A percentile compares a stretch with the other conserved stretches of the same genome.
phyloP scores from a whole-genome alignment of 371 early-diverging fungal genomes.

The Mucor saturninus region DNA sequence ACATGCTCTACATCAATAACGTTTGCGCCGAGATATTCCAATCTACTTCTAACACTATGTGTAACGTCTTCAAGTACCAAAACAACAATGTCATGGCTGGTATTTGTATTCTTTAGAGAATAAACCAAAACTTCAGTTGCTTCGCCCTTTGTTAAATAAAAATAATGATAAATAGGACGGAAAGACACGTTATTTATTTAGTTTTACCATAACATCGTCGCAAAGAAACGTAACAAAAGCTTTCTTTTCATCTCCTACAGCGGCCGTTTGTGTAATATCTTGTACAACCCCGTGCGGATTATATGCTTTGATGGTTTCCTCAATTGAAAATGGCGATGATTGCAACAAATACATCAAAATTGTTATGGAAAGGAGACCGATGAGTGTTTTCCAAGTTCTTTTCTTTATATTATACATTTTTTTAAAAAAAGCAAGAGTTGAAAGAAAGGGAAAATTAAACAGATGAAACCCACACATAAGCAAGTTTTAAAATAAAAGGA shows the following conservation, averaged over 20 bases:
- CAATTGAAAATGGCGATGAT: neutral
- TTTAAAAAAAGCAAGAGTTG: neutral
- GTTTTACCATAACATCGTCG: slow-evolving; percentile 42
- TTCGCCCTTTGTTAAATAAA: slow-evolving; percentile 23
- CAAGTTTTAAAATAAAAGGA: slow-evolving; percentile 1
- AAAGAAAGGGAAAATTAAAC: slow-evolving; percentile 4
- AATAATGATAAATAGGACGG: neutral
- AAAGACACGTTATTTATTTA: neutral
- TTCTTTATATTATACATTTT: slow-evolving; percentile 21
- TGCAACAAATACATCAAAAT: slow-evolving; percentile 1
- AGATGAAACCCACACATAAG: neutral
- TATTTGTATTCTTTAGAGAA: slow-evolving; percentile 31
- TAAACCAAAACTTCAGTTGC: slow-evolving; percentile 38
- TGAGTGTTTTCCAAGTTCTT: slow-evolving; percentile 7
- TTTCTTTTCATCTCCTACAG: neutral
- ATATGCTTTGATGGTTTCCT: neutral
- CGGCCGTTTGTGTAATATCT: neutral
- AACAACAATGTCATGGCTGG: slow-evolving; percentile 35
- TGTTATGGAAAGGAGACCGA: neutral
- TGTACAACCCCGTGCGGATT: neutral
- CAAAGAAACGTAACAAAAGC: slow-evolving; percentile 45
- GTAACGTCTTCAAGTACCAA: slow-evolving; percentile 38
- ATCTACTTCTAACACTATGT: slow-evolving; percentile 11
- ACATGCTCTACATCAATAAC: slow-evolving; percentile 38
- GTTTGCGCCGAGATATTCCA: slow-evolving; percentile 36